Base-by-base conservation (phyloP, 495 filamentous ascomycete species). In the Aspergillus nanangensis region DNA sequence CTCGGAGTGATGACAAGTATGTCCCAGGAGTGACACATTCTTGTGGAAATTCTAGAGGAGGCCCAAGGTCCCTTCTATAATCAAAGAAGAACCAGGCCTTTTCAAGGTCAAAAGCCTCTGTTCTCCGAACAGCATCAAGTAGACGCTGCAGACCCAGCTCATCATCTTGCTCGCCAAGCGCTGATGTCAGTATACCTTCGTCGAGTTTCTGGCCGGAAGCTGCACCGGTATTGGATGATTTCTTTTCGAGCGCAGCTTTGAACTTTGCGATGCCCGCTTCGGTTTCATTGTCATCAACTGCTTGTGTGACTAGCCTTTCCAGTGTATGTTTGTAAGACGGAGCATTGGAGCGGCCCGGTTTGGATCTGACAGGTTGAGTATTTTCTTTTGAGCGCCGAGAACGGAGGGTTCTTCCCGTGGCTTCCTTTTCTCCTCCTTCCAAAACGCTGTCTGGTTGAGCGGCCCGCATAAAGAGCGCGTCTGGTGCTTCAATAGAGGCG, bases 1-100 rank as follows among this genome's bases (percentile, higher is more conserved):
- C 69, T 59, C 62, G 55, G 38, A 78, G 48, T 22, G 48, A 55
- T n/a, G 49, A 52, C 35, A 66, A 25, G 32, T 58, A 55, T 10
- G 57, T 63, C 8, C 41, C 50, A 3, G 61, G 43, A 1, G 41
- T 19, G 29, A 70, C 55, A 14, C 57, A 44, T 20, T 66, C 41
- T 25, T 45, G 54, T 22, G 67, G 70, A 44, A 75, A 75, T 23
- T 62, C 52, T 23, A 58, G 44, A 35, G 52, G 48, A 47, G 61
- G 65, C 38, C 67, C 74, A 37, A 58, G 20, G 35, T 52, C 50
- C 15, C 42, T 50, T 13, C 50, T 22, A 8, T 61, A 43, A 17
- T 76, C 68, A 52, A 88, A 87, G 60, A 94, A 93, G 39, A 78
- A 80, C 77, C 81, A 92, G 14, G 70, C 60, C 31, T 73, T 78